A percentile compares a stretch with the other conserved stretches of the same genome.
Evolutionary conservation across 73 alveolate genomes (phyloP).

Genomic region (Paramecium caudatum): DNA sequence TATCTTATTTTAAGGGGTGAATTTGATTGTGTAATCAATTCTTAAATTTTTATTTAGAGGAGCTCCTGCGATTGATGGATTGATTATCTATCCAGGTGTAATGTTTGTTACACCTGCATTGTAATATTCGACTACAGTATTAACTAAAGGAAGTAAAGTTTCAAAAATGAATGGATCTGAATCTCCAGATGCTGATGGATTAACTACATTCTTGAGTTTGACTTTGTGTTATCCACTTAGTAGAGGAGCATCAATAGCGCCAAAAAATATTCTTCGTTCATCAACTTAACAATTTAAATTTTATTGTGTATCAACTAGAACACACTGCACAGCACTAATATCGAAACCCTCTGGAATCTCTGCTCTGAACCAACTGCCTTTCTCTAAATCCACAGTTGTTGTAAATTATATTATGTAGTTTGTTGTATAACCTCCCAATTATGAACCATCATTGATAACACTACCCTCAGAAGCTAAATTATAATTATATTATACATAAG

Average conservation of each 20-base stretch:
- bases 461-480: conserved; percentile 27
- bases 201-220: conserved; percentile 40
- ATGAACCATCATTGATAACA: conserved; percentile 68
- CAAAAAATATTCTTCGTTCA: conserved; percentile 57
- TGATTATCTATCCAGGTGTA: conserved; percentile 61
- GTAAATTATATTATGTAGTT: conserved; percentile 56
- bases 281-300: conserved; percentile 43
- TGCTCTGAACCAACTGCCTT: conserved; percentile 69
- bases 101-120: background rate
- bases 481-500: background rate
- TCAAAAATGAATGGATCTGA: conserved; percentile 66
- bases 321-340: conserved; percentile 20
- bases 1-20: conserved; percentile 67
- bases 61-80: conserved; percentile 70
- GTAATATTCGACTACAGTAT: conserved; percentile 50
- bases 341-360: conserved; percentile 55
- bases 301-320: conserved; percentile 58
- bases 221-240: conserved; percentile 38
- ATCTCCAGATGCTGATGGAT: conserved; percentile 71
- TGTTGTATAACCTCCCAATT: conserved; percentile 70
- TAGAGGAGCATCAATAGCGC: conserved; percentile 53
- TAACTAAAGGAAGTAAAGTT: conserved; percentile 19
- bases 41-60: conserved; percentile 72
- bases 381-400: conserved; percentile 41
- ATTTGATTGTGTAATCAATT: conserved; percentile 70